A percentile compares a stretch with the other conserved stretches of the same genome.
Conservation (phyloP, 768 basidiomycete genomes). For the Serendipita sp. region DNA sequence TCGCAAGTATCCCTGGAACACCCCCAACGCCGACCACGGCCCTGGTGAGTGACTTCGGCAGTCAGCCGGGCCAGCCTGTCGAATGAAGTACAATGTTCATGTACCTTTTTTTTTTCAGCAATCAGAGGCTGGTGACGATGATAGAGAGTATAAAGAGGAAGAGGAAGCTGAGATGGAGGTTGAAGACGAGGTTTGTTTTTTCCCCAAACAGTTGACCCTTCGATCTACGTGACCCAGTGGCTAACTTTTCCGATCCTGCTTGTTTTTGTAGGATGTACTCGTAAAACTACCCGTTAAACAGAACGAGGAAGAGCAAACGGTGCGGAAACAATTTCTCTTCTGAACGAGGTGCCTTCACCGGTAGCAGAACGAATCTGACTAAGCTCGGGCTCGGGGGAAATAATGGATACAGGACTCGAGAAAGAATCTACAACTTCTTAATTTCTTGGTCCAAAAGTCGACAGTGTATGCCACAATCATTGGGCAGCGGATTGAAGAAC, state of each 20-base stretch:
- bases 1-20: background rate
- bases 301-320: background rate
- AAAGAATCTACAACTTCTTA: slow-evolving; percentile 35
- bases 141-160: background rate
- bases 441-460: slow-evolving; percentile 58
- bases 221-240: background rate
- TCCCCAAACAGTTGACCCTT: too few relatives aligned
- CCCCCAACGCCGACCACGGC: background rate
- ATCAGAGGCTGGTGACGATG: background rate
- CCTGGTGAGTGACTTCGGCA: background rate
- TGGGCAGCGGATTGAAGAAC: slow-evolving; percentile 52
- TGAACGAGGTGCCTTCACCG: background rate
- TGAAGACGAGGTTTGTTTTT: background rate
- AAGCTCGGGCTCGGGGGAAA: background rate
- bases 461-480: slow-evolving; percentile 57
- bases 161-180: background rate
- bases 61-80: background rate
- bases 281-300: background rate
- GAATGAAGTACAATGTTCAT: background rate
- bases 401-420: slow-evolving; percentile 27
- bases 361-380: background rate
- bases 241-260: background rate
- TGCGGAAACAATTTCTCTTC: background rate
- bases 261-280: too few relatives aligned
- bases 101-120: background rate